Conservation (phyloP, 2,329 filamentous ascomycete species). For the Aureobasidium sp. region DNA sequence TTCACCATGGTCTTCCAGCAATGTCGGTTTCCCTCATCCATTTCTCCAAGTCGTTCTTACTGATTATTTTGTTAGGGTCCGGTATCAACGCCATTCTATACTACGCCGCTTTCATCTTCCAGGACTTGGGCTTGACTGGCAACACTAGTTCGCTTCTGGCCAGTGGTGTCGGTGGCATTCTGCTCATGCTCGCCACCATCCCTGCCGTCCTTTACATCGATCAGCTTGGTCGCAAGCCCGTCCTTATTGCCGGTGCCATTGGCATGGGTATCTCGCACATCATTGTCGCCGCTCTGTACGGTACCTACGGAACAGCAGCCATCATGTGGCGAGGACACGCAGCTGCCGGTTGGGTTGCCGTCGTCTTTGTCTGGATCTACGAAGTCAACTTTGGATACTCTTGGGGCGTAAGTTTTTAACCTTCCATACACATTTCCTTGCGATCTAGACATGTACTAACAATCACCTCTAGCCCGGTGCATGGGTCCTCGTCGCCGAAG, state of each 20-base stretch:
- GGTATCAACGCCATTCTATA: conserved; percentile 41
- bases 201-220: conserved; percentile 60
- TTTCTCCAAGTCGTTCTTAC: not conserved
- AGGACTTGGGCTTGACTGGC: conserved; percentile 36
- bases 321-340: conserved; percentile 45
- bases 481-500: conserved; percentile 64
- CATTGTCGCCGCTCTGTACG: conserved; percentile 62
- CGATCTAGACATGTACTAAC: not conserved
- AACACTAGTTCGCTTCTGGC: conserved; percentile 52
- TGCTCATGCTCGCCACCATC: conserved; percentile 60
- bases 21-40: not conserved
- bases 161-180: conserved; percentile 61
- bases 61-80: not conserved
- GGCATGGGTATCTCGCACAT: conserved; percentile 66
- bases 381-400: conserved; percentile 68
- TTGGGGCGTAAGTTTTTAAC: conserved; percentile 47
- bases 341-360: conserved; percentile 62
- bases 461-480: conserved; percentile 1
- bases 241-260: conserved; percentile 56
- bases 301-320: conserved; percentile 45
- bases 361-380: conserved; percentile 65
- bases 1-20: conserved; percentile 15
- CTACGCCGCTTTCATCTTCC: conserved; percentile 45
- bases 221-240: conserved; percentile 54
- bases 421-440: not conserved